Percentiles rank a stretch among this genome's conserved stretches.
phyloP scores from a whole-genome alignment of 805 yeast genomes.

The Candida namnaoensis region DNA sequence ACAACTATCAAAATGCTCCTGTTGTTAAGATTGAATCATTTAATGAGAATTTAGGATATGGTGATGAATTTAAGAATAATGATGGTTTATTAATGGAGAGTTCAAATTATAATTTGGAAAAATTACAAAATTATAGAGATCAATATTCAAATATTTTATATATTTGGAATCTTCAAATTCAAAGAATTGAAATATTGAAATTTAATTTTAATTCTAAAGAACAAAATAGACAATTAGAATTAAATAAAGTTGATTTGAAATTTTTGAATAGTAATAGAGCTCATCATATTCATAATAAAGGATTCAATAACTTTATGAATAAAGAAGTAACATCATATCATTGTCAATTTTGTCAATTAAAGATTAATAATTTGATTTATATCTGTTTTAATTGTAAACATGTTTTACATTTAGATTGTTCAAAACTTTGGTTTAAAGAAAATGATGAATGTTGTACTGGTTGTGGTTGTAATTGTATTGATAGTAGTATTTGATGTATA shows the following conservation, averaged over 20 bases:
- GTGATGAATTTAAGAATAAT: not conserved
- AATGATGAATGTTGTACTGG: conserved; percentile 69
- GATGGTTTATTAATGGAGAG: not conserved
- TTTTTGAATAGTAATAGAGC: conserved; percentile 19
- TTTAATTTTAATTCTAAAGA: conserved; percentile 35
- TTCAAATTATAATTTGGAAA: not conserved
- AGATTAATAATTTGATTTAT: conserved; percentile 50
- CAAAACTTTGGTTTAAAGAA: conserved; percentile 67
- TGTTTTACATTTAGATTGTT: conserved; percentile 70
- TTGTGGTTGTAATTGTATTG: conserved; percentile 76
- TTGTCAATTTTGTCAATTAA: conserved; percentile 62
- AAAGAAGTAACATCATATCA: conserved; percentile 17
- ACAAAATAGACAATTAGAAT: conserved; percentile 18
- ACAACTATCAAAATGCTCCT: not conserved
- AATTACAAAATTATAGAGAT: conserved; percentile 34
- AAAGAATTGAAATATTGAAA: conserved; percentile 70
- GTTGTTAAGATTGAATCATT: not conserved
- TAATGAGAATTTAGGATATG: not conserved
- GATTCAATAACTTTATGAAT: conserved; percentile 1
- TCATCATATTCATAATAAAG: no score
- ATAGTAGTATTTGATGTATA: no score
- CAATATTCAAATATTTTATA: conserved; percentile 74
- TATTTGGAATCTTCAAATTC: conserved; percentile 79
- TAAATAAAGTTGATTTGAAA: conserved; percentile 22
- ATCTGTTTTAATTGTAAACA: conserved; percentile 75